Evolutionary conservation across 345 rosid species (phyloP).

Genomic region (Lepidium africanum): DNA sequence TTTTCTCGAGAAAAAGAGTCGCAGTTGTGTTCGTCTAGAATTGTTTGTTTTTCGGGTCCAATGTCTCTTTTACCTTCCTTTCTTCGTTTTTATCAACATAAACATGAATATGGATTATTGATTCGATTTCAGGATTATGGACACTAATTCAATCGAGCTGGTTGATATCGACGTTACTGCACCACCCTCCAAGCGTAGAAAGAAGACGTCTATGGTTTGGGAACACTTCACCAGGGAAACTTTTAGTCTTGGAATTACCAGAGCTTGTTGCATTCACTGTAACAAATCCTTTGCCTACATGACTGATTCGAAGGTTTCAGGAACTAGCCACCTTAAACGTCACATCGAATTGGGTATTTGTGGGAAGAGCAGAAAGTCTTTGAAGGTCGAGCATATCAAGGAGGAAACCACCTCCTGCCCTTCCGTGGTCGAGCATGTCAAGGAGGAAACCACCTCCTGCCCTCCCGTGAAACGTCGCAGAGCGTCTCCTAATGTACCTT

Average conservation of each 20-base stretch:
- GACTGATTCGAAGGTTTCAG: constrained; percentile 65
- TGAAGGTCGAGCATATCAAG: constrained; percentile 25
- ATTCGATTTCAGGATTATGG: constrained; percentile 20
- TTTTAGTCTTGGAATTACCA: constrained; percentile 46
- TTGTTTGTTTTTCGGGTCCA: neutral
- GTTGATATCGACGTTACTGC: neutral
- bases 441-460: constrained; percentile 24
- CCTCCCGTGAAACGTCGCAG: constrained; percentile 55
- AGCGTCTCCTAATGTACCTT: constrained; percentile 28
- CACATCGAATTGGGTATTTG: constrained; percentile 81
- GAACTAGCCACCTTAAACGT: constrained; percentile 95
- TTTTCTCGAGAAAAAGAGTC: neutral
- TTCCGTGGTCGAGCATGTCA: constrained; percentile 33
- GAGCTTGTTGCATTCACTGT: constrained; percentile 83
- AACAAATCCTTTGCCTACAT: constrained; percentile 72
- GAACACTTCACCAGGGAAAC: constrained; percentile 73
- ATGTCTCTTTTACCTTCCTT: neutral
- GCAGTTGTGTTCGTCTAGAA: neutral
- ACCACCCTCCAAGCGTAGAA: constrained; percentile 57
- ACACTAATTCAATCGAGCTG: neutral
- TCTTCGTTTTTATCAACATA: neutral
- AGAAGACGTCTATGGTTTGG: constrained; percentile 90
- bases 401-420: constrained; percentile 29
- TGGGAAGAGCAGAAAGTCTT: constrained; percentile 39
- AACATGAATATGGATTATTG: neutral